Evolutionary conservation across 2,329 filamentous ascomycete genomes (phyloP).

Genomic region (Atkinsonella hypoxylon): DNA sequence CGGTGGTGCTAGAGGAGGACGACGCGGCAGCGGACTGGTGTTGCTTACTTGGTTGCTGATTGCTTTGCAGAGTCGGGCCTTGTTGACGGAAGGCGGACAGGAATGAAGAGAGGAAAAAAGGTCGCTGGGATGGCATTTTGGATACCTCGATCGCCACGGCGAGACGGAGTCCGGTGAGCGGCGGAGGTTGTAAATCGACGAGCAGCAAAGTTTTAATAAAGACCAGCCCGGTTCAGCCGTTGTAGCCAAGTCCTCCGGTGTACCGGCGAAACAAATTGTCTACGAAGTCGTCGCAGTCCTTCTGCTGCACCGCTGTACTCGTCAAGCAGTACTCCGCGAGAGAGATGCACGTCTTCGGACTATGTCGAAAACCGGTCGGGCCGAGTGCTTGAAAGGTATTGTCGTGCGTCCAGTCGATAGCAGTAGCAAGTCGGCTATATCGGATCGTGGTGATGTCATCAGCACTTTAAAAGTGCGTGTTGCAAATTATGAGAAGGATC

Average conservation of each 20-base stretch:
- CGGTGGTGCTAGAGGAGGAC: slow-evolving; percentile 16
- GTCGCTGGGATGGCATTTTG: slow-evolving; percentile 39
- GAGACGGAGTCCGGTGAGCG: neutral
- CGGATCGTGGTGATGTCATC: neutral
- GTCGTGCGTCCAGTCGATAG: neutral
- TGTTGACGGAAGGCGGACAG: slow-evolving; percentile 43
- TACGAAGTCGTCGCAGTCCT: neutral
- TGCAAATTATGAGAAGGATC: neutral
- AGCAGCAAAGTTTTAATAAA: neutral
- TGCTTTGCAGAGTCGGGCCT: slow-evolving; percentile 23
- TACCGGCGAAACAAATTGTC: neutral
- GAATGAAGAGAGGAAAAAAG: slow-evolving; percentile 45
- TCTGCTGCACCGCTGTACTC: neutral
- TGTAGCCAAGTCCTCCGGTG: neutral
- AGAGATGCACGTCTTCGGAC: neutral
- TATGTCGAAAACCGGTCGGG: neutral
- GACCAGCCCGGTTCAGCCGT: neutral
- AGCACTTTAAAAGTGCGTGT: neutral
- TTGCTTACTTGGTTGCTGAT: slow-evolving; percentile 25
- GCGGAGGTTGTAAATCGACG: neutral
- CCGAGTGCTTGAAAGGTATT: neutral
- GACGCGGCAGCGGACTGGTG: slow-evolving; percentile 17
- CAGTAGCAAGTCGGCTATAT: neutral
- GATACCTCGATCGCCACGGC: neutral
- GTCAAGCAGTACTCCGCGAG: neutral